Evolutionary conservation across 2,329 filamentous ascomycete genomes (phyloP).

Genomic region (Colletotrichum gloeosporioides): DNA sequence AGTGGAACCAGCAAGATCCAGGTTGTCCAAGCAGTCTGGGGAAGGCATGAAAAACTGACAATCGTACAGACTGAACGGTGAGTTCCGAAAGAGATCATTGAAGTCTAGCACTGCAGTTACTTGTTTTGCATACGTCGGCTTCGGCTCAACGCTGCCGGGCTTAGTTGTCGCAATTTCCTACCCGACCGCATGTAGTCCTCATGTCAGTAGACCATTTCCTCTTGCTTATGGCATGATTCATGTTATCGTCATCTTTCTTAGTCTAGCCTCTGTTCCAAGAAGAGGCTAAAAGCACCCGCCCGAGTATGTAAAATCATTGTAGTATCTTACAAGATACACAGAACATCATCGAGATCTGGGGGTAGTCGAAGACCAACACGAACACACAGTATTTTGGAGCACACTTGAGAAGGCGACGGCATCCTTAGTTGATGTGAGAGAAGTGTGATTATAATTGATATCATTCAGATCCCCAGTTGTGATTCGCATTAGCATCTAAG

Average conservation of each 20-base stretch:
- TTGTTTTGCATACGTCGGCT: no score
- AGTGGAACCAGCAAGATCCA: neutral
- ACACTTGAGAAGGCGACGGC: neutral
- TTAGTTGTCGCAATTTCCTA: neutral
- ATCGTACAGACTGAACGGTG: no score
- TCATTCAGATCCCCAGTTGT: neutral
- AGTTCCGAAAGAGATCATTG: no score
- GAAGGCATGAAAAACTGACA: neutral
- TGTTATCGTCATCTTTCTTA: neutral
- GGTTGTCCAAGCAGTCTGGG: neutral
- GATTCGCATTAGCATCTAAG: neutral
- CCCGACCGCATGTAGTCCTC: neutral
- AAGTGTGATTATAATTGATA: neutral
- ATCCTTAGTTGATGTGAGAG: neutral
- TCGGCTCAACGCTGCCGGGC: no score
- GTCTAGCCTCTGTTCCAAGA: fast-evolving
- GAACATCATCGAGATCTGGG: neutral
- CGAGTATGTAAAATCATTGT: neutral
- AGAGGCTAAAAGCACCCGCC: neutral
- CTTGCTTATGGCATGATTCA: neutral
- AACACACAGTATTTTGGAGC: neutral
- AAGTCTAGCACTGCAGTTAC: no score
- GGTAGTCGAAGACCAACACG: neutral
- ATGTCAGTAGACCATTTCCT: neutral
- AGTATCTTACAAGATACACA: neutral